Conservation (phyloP, 2,329 filamentous ascomycete genomes). For the Cordyceps tenuipes region DNA sequence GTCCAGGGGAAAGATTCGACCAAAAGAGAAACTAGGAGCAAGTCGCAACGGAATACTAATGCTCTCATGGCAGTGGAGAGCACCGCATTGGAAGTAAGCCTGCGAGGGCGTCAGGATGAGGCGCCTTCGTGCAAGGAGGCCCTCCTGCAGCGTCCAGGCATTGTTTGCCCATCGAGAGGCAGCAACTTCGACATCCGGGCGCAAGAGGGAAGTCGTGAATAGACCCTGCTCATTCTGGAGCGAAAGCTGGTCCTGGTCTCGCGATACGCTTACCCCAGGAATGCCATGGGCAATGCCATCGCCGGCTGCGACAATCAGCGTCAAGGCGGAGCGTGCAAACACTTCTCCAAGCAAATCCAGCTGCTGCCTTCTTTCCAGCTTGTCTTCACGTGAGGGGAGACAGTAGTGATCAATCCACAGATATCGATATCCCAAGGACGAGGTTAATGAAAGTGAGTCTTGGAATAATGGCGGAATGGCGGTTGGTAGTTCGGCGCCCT, state of each 20-base stretch:
- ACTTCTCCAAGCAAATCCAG: slow-evolving; percentile 26
- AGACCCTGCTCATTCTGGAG: slow-evolving; percentile 24
- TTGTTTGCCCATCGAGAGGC: slow-evolving; percentile 27
- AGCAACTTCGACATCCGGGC: slow-evolving; percentile 27
- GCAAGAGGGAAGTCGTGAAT: slow-evolving; percentile 28
- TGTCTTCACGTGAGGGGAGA: slow-evolving; percentile 21
- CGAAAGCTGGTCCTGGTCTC: slow-evolving; percentile 26
- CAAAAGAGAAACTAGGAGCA: slow-evolving; percentile 23
- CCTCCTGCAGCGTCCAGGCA: slow-evolving; percentile 31
- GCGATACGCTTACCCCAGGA: slow-evolving; percentile 25
- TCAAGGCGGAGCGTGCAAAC: slow-evolving; percentile 25
- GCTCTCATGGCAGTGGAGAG: slow-evolving; percentile 30
- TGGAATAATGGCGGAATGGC: slow-evolving; percentile 22
- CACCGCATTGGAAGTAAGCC: slow-evolving; percentile 30
- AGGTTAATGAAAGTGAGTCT: slow-evolving; percentile 26
- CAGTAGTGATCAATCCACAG: slow-evolving; percentile 32
- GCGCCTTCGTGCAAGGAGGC: slow-evolving; percentile 26
- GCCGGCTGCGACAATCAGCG: slow-evolving; percentile 28
- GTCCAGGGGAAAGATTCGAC: slow-evolving; percentile 24
- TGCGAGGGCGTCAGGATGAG: slow-evolving; percentile 30
- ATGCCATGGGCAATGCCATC: slow-evolving; percentile 24
- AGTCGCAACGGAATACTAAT: slow-evolving; percentile 25
- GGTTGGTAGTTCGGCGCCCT: slow-evolving; percentile 18
- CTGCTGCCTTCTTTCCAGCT: slow-evolving; percentile 20
- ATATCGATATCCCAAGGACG: slow-evolving; percentile 26